Conservation (phyloP, 192 early-diverging fungal genomes). For the Oehlia diaphana region DNA sequence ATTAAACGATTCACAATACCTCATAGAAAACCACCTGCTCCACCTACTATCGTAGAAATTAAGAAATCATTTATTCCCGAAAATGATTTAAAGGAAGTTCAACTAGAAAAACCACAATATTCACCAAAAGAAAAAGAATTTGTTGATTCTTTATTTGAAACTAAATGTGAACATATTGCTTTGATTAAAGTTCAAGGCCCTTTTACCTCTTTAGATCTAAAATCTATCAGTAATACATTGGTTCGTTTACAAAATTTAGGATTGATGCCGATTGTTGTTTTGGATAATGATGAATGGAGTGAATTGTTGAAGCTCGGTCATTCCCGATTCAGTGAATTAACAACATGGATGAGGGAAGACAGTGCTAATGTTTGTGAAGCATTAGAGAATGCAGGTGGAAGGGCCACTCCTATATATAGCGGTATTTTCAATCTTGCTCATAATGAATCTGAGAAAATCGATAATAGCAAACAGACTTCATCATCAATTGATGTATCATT, state of each 20-base stretch:
- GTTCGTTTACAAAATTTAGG: slow-evolving; percentile 68
- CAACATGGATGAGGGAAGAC: slow-evolving; percentile 50
- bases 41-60: not conserved
- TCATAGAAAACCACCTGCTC: not conserved
- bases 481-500: slow-evolving; percentile 39
- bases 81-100: not conserved
- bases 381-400: slow-evolving; percentile 73
- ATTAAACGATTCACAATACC: slow-evolving; percentile 48
- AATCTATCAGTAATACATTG: slow-evolving; percentile 52
- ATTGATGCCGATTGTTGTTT: slow-evolving; percentile 60
- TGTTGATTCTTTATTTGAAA: slow-evolving; percentile 44
- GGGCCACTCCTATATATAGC: slow-evolving; percentile 67
- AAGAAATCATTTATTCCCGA: slow-evolving; percentile 6
- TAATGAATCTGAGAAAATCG: not conserved
- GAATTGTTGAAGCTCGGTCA: slow-evolving; percentile 18
- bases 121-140: slow-evolving; percentile 32
- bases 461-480: slow-evolving; percentile 5
- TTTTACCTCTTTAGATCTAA: slow-evolving; percentile 43
- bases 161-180: slow-evolving; percentile 53
- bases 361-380: slow-evolving; percentile 61
- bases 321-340: slow-evolving; percentile 30
- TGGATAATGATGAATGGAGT: slow-evolving; percentile 58
- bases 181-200: slow-evolving; percentile 58
- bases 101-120: not conserved
- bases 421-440: slow-evolving; percentile 52